These are phyloP conservation scores for Orbilia ellipsospora DNA, from an alignment of 2,329 filamentous ascomycete genomes.

Conservation along the genomic window DNA sequence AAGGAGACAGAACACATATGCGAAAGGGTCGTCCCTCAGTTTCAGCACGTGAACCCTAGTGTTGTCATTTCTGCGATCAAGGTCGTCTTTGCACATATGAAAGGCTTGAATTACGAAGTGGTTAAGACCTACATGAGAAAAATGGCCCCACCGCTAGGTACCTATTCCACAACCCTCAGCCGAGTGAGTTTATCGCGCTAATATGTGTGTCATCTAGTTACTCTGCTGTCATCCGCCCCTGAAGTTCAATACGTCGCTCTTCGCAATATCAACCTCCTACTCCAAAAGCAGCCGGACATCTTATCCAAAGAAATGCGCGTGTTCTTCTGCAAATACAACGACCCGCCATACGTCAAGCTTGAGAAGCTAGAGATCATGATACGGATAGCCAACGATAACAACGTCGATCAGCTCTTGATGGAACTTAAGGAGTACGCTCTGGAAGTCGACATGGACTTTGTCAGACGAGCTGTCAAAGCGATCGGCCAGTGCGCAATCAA, in stretches of 20 bases:
- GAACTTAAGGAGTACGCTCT: constrained; percentile 97
- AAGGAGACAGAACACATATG: constrained; percentile 99
- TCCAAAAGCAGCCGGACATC: constrained; percentile 96
- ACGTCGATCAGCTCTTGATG: constrained; percentile 91
- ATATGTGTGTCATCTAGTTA: constrained; percentile 71
- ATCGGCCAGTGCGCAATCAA: constrained; percentile 99
- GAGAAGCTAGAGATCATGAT: constrained; percentile 99
- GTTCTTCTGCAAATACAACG: constrained; percentile 99
- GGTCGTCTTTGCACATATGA: constrained; percentile 97
- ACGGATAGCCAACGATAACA: constrained; percentile 95
- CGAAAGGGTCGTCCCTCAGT: constrained; percentile 93
- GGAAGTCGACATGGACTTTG: constrained; percentile 99
- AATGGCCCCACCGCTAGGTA: constrained; percentile 95
- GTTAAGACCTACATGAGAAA: constrained; percentile 92
- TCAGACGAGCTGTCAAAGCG: constrained; percentile 89
- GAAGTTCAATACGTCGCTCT: constrained; percentile 98
- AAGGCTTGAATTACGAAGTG: constrained; percentile 78
- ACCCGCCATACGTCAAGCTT: constrained; percentile 95
- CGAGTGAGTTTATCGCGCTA: background rate
- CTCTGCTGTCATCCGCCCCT: constrained; percentile 90
- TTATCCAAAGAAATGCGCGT: constrained; percentile 96
- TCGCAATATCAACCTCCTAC: constrained; percentile 91
- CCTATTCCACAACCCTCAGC: background rate
- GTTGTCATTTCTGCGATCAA: constrained; percentile 98
- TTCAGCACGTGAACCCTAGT: constrained; percentile 97